Conservation (phyloP, 31 red algal genomes). For the Porphyra umbilicalis region DNA sequence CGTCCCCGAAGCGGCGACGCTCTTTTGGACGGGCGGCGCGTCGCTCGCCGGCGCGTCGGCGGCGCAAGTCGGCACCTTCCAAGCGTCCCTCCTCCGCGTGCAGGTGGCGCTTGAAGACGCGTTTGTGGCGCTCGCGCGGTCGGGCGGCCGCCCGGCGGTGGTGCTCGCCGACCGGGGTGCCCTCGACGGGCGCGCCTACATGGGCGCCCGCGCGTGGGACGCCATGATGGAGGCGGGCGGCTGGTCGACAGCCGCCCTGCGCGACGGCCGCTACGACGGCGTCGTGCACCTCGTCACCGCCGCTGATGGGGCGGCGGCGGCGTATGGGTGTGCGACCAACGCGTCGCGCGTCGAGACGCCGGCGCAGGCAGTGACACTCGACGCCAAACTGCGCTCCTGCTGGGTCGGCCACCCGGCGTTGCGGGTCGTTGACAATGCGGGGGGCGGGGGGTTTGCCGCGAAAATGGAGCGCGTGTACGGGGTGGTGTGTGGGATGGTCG, state of each 20-base stretch:
- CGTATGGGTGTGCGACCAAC: conserved; percentile 48
- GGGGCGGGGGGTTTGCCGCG: conserved; percentile 45
- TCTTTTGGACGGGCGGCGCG: conserved; percentile 72
- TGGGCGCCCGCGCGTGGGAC: conserved; percentile 32
- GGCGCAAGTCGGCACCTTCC: conserved; percentile 42
- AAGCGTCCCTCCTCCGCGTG: conserved; percentile 48
- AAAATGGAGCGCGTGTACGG: conserved; percentile 63
- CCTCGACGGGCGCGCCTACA: conserved; percentile 71
- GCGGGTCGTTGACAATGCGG: conserved; percentile 54
- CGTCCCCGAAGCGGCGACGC: conserved; percentile 69
- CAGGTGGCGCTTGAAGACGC: conserved; percentile 71
- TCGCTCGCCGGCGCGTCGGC: conserved; percentile 12
- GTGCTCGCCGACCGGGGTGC: conserved; percentile 63
- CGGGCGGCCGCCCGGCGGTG: conserved; percentile 23
- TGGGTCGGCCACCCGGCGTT: conserved; percentile 73
- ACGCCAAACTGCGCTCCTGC: conserved; percentile 28
- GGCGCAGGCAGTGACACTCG: conserved; percentile 33
- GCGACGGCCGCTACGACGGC: conserved; percentile 65
- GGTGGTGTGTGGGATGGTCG: conserved; percentile 44
- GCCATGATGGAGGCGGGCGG: conserved; percentile 34
- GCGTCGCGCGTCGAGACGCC: conserved; percentile 33
- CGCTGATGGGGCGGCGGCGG: conserved; percentile 42
- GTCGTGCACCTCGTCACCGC: conserved; percentile 79
- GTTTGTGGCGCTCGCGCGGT: conserved; percentile 27
- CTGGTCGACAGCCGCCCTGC: conserved; percentile 46